Evolutionary conservation across 2,329 filamentous ascomycete genomes (phyloP).

Genomic region (Epichloe scottii): DNA sequence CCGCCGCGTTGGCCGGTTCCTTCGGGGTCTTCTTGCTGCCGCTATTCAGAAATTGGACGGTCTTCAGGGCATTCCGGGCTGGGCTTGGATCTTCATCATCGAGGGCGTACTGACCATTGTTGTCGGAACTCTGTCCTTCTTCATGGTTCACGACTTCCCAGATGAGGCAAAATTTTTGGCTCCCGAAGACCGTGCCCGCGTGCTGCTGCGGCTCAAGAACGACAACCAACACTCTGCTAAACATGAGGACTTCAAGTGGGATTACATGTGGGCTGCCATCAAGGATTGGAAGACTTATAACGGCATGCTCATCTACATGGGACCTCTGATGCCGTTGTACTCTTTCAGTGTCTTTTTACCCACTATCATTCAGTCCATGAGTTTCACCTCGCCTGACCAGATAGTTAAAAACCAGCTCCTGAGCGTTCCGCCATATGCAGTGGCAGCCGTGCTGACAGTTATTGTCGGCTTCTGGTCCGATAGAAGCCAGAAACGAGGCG

Average conservation of each 20-base stretch:
- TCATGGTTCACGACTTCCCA: slow-evolving; percentile 74
- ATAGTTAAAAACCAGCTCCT: slow-evolving; percentile 28
- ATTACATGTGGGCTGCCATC: slow-evolving; percentile 58
- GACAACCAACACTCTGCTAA: slow-evolving; percentile 66
- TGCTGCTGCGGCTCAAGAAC: slow-evolving; percentile 54
- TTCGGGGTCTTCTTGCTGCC: slow-evolving; percentile 65
- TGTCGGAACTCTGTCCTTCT: slow-evolving; percentile 56
- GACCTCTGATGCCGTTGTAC: slow-evolving; percentile 58
- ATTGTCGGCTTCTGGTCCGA: slow-evolving; percentile 57
- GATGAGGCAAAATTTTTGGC: slow-evolving; percentile 63
- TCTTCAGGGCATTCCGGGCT: slow-evolving; percentile 41
- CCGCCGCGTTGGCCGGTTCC: slow-evolving; percentile 65
- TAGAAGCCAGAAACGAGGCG: slow-evolving; percentile 55
- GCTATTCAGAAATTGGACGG: slow-evolving; percentile 60
- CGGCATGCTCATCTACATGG: slow-evolving; percentile 68
- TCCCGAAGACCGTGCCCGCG: slow-evolving; percentile 55
- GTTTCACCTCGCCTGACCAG: slow-evolving; percentile 22
- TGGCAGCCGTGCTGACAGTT: slow-evolving; percentile 25
- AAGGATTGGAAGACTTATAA: slow-evolving; percentile 78
- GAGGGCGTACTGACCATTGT: slow-evolving; percentile 60
- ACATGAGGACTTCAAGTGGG: slow-evolving; percentile 62
- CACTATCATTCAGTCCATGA: slow-evolving; percentile 53
- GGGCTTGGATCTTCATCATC: slow-evolving; percentile 56
- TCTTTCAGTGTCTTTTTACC: slow-evolving; percentile 69
- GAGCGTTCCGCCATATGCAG: slow-evolving; percentile 33